phyloP scores from a whole-genome alignment of 1,139 yeast genomes.

The Blastobotrys serpentis region DNA sequence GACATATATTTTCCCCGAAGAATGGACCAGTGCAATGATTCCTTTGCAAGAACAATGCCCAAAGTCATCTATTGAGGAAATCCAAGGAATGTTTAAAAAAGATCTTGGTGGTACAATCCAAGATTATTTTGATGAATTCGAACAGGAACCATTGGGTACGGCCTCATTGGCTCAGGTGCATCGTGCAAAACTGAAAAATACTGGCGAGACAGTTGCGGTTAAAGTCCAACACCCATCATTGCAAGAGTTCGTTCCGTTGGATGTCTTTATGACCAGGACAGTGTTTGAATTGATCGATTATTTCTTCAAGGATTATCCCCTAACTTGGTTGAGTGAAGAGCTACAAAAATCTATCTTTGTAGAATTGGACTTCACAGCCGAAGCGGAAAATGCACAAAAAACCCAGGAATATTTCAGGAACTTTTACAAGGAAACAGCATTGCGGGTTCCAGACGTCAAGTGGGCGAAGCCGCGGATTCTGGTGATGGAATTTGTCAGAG shows the following conservation, averaged over 20 bases:
- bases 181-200: constrained; percentile 58
- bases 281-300: constrained; percentile 74
- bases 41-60: constrained; percentile 94
- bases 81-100: constrained; percentile 58
- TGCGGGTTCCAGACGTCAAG: constrained; percentile 71
- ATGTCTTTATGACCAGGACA: constrained; percentile 69
- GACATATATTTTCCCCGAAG: constrained; percentile 84
- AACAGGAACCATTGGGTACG: constrained; percentile 80
- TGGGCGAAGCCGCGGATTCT: constrained; percentile 69
- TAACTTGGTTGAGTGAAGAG: constrained; percentile 93
- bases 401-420: constrained; percentile 67
- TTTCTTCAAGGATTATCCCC: constrained; percentile 89
- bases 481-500: constrained; percentile 82
- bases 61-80: constrained; percentile 65
- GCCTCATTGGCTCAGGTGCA: constrained; percentile 98
- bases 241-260: constrained; percentile 85
- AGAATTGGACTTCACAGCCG: constrained; percentile 83
- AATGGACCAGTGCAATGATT: constrained; percentile 94
- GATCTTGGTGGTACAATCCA: constrained; percentile 63
- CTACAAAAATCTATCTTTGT: constrained; percentile 80
- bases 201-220: constrained; percentile 81
- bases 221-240: constrained; percentile 92
- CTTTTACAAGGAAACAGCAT: constrained; percentile 61
- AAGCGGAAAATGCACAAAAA: constrained; percentile 72
- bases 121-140: constrained; percentile 68